Conservation (phyloP, 1,284 basidiomycete species). For the Leccinum pallidistipes region DNA sequence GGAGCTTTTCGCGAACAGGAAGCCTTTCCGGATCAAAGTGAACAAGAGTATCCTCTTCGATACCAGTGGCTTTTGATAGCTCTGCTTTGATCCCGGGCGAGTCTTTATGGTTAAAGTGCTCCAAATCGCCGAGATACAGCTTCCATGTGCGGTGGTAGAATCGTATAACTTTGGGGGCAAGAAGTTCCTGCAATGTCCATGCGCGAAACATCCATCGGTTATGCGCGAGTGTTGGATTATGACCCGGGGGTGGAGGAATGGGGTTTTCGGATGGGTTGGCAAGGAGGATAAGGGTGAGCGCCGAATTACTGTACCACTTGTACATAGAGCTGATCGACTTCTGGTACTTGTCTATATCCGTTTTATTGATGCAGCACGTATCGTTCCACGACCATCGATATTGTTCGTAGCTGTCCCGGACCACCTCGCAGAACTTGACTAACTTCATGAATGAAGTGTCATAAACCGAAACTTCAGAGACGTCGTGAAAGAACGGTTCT, state of each 20-base stretch:
- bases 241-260: not conserved
- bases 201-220: constrained; percentile 22
- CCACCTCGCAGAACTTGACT: constrained; percentile 8
- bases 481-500: constrained; percentile 11
- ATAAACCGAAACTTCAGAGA: constrained; percentile 9
- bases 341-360: not conserved
- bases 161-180: too few species aligned
- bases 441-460: constrained; percentile 10
- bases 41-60: not conserved
- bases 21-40: constrained; percentile 9
- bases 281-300: constrained; percentile 18
- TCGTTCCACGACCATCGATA: constrained; percentile 14
- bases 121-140: not conserved
- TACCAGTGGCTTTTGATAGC: not conserved
- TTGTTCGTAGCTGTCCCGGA: constrained; percentile 1
- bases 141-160: constrained; percentile 1
- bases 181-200: too few species aligned
- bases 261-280: constrained; percentile 4
- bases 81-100: constrained; percentile 11
- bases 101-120: constrained; percentile 11
- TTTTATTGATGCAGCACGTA: constrained; percentile 16
- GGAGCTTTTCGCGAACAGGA: constrained; percentile 10
- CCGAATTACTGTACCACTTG: constrained; percentile 20
- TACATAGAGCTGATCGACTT: constrained; percentile 21
- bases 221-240: constrained; percentile 5